Conservation (phyloP, 305 asterid genomes). For the Solanum hybrid region DNA sequence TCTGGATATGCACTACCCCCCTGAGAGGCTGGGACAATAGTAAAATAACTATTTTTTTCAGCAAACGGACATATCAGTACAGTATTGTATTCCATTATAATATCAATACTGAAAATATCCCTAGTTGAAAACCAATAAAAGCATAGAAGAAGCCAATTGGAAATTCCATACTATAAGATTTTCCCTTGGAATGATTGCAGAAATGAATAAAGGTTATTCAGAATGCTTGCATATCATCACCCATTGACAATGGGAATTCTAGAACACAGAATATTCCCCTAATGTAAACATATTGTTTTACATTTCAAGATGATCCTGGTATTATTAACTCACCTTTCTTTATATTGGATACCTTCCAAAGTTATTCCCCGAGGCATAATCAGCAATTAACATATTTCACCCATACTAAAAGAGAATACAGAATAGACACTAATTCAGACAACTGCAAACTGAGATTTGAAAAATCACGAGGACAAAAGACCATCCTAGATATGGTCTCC, state of each 20-base stretch:
- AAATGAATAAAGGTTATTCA: neutral
- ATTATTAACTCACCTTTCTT: neutral
- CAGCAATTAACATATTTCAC: neutral
- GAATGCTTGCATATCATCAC: neutral
- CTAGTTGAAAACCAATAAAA: neutral
- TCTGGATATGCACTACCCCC: neutral
- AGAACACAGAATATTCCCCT: neutral
- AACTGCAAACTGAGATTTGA: neutral
- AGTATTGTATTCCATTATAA: neutral
- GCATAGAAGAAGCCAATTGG: neutral
- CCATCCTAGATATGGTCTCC: neutral
- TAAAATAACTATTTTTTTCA: neutral
- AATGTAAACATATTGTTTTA: neutral
- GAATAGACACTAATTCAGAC: neutral
- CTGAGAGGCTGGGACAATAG: neutral
- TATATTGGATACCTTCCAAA: neutral
- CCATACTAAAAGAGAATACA: neutral
- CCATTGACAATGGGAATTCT: neutral
- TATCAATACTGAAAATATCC: neutral
- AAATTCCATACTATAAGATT: neutral
- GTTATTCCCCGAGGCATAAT: neutral
- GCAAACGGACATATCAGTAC: neutral
- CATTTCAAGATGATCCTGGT: neutral
- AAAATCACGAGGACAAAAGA: neutral
- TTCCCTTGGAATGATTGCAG: neutral